These are phyloP conservation scores for Microthlaspi erraticum DNA, from an alignment of 345 rosid genomes.

Conservation along the genomic window DNA sequence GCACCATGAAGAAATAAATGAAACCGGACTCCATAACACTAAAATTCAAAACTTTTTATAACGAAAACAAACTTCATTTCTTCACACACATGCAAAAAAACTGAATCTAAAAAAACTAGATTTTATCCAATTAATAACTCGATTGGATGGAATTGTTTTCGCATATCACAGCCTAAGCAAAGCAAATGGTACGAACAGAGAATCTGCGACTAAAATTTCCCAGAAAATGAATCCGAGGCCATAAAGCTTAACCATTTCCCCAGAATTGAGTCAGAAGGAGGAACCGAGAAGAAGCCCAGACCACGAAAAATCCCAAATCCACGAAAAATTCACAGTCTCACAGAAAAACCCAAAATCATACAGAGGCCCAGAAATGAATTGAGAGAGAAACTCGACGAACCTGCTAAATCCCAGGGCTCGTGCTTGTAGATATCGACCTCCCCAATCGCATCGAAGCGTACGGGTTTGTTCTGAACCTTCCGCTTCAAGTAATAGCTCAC, in stretches of 20 bases:
- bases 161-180: conserved; percentile 20
- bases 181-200: neutral
- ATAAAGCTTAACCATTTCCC: conserved; percentile 13
- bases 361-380: conserved; percentile 8
- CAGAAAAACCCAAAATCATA: conserved; percentile 27
- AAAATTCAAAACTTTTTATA: neutral
- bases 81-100: conserved; percentile 26
- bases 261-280: conserved; percentile 9
- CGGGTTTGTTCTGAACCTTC: conserved; percentile 70
- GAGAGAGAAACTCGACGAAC: conserved; percentile 37
- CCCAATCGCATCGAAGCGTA: conserved; percentile 76
- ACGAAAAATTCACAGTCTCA: conserved; percentile 9
- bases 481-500: conserved; percentile 86
- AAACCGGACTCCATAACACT: neutral
- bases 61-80: conserved; percentile 15
- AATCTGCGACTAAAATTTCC: conserved; percentile 11
- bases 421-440: conserved; percentile 90
- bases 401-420: conserved; percentile 90
- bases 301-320: conserved; percentile 34
- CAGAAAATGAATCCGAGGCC: conserved; percentile 1
- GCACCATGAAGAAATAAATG: neutral
- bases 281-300: conserved; percentile 13
- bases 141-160: neutral
- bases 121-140: neutral
- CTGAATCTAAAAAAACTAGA: neutral